Evolutionary conservation across 768 basidiomycete genomes (phyloP), one percentile per base, ranked within the genome.

Genomic region (Epithele typhae): DNA sequence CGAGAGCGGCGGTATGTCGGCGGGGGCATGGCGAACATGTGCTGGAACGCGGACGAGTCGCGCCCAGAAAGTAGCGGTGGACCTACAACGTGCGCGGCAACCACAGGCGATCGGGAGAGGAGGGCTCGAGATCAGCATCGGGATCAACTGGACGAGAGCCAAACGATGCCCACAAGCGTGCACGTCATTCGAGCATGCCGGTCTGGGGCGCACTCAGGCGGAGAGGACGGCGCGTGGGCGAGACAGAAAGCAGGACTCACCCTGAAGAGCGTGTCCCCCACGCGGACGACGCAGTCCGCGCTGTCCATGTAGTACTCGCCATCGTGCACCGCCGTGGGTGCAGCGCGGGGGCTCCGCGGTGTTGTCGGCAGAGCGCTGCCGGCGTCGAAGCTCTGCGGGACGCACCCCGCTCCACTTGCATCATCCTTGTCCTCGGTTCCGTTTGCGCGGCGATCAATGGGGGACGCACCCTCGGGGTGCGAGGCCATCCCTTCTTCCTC

Each of bases 251-350:
- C 23, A 23, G 21, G 43, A 64, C 76, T 25, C 52, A 84, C 85
- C 57, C 84, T 86, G 65, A 88, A 88, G 46, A 88, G 61, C 9
- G 75, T 79, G 55, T 81, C 74, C 48, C 76, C 73, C 11, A 87
- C 77, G 25, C 77, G 68, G 37, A 88, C 59, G 15, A 86, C 69
- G 53, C 81, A 84, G 55, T 82, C 84, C 36, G 84, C 86, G 54
- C 86, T 82, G 27, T 74, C 68, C 49, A 84, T 70, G 59, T 87
- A 88, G 56, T 76, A 87, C 5, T 59, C 60, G n/a, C 69, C 60
- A 55, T 87, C 84, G 43, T 73, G 57, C 25, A 41, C 35, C 15
- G 22, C 36, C 30, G 25, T 24, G 37, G 40, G 41, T 41, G 42
- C 27, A 42, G 21, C 5, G 27, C 27, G 27, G 24, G 33, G 27